Evolutionary conservation across 164 flowering plant genomes (phyloP).

Genomic region (Umbellularia californica): DNA sequence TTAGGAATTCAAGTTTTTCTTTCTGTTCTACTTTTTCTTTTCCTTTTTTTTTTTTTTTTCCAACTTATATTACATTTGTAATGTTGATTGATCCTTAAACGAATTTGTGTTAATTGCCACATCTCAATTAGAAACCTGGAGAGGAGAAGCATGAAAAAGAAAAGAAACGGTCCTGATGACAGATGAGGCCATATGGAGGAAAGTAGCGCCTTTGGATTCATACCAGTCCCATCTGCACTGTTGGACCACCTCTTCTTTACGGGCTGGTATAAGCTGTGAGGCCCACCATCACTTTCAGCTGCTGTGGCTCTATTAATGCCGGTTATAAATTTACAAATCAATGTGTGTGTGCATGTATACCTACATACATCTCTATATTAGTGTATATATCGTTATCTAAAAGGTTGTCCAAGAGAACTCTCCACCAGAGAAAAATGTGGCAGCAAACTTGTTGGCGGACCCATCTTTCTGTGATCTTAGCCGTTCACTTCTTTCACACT

Average conservation of each 20-base stretch:
- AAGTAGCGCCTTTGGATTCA: background rate
- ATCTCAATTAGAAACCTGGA: background rate
- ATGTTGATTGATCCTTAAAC: background rate
- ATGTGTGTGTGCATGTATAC: background rate
- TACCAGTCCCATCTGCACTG: background rate
- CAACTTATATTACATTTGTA: background rate
- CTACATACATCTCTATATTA: background rate
- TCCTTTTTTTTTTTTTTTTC: background rate
- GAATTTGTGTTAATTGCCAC: background rate
- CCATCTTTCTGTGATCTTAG: background rate
- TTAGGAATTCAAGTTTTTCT: background rate
- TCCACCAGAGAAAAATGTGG: background rate
- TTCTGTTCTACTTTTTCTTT: background rate
- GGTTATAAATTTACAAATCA: background rate
- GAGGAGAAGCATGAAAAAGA: background rate
- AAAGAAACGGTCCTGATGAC: background rate
- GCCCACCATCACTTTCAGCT: background rate
- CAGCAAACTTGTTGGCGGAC: background rate
- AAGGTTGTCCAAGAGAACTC: background rate
- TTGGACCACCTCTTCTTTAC: slow-evolving; percentile 10
- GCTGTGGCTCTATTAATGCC: background rate
- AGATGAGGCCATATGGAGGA: background rate
- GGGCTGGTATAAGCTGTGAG: background rate
- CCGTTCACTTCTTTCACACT: background rate
- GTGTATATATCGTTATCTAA: too few species aligned